Evolutionary conservation across 192 early-diverging fungal genomes (phyloP), one percentile per base, ranked within the genome.

Genomic region (Chytriomyces hyalinus): DNA sequence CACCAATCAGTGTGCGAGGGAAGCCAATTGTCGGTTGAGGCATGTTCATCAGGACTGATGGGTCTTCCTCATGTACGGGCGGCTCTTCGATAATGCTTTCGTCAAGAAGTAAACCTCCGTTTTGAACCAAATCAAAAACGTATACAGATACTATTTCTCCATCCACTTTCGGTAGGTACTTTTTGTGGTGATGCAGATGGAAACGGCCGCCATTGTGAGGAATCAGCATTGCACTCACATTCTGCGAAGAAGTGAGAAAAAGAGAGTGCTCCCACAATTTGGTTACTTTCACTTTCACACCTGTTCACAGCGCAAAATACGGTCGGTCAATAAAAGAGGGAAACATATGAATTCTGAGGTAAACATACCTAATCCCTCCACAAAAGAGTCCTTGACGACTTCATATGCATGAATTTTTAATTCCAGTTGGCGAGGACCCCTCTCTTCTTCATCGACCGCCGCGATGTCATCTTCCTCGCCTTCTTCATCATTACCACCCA

Each of bases 331-430:
- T 3, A 65, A 1, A 65, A 4, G 63, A 6, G 15, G 28, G 26
- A 36, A 68, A 68, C 46, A 17, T 26, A 68, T 28, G 36, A 49
- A 47, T 1, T 22, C 57, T 60, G 17, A n/a, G 15, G 20, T 59
- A 22, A n/a, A 26, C 63, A 26, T 20, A 65, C 36, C 63, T 20
- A 65, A 15, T 44, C 61, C 73, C 15, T 75, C 61, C 26, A 75
- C 17, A 28, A 44, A n/a, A 9, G 15, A 17, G 10, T 65, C 63
- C 47, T 75, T 75, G 10, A 9, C 6, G 49, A 75, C 63, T 17
- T 26, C 15, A 63, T 75, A 75, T 1, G 73, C 73, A 26, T 75
- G 73, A 13, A 75, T 64, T 75, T 75, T 75, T 3, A 75, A 47
- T 50, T 75, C 73, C 17, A 65, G 66, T 15, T 57, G 73, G 10